Percentiles rank a stretch among this genome's conserved stretches.
These are phyloP conservation scores for Cicer arietinum DNA, from an alignment of 306 rosid species.

Conservation along the genomic window DNA sequence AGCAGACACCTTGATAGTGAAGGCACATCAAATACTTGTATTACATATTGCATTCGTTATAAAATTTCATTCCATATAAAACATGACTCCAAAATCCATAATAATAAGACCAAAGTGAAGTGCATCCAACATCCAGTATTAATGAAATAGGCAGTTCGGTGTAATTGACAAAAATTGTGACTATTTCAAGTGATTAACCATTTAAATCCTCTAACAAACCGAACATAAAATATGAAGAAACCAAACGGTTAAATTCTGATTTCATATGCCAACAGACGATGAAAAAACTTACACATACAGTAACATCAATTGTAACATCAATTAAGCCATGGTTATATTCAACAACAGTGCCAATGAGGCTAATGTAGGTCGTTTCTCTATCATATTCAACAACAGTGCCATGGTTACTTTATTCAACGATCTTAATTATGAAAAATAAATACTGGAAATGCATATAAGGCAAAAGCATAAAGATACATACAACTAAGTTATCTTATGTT, in stretches of 20 bases:
- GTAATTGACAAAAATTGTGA: background rate
- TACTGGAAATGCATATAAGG: background rate
- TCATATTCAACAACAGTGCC: no score
- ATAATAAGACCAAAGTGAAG: background rate
- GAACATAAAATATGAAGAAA: conserved; percentile 18
- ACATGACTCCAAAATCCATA: conserved; percentile 16
- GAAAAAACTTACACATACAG: background rate
- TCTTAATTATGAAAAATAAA: conserved; percentile 3
- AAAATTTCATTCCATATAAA: background rate
- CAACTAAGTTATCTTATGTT: background rate
- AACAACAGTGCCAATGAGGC: background rate
- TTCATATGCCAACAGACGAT: background rate
- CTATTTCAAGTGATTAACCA: background rate
- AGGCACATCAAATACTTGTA: conserved; percentile 4
- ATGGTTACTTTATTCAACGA: background rate
- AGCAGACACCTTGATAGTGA: conserved; percentile 8
- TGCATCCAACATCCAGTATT: background rate
- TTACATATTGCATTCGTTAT: background rate
- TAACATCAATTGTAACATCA: conserved; percentile 17
- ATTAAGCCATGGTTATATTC: background rate
- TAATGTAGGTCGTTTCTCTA: background rate
- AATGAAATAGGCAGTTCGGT: conserved; percentile 12
- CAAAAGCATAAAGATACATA: background rate
- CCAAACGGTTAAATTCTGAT: background rate
- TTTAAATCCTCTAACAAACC: conserved; percentile 20